A percentile compares a stretch with the other conserved stretches of the same genome.
These are phyloP conservation scores for Pisolithus marmoratus DNA, from an alignment of 768 basidiomycete genomes.

Conservation along the genomic window DNA sequence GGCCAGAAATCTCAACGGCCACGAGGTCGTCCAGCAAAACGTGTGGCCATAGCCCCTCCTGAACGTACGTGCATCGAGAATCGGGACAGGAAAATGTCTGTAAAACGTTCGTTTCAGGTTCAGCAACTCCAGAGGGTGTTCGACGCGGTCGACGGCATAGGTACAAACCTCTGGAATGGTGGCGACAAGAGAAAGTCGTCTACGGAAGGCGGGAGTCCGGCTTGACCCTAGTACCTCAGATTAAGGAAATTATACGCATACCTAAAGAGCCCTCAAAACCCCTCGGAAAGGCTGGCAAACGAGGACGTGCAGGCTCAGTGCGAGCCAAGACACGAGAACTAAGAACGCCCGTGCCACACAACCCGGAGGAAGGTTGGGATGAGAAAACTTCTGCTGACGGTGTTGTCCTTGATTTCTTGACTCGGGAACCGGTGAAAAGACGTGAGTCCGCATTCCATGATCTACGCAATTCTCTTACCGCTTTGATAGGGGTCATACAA, in stretches of 20 bases:
- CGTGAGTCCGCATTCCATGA: constrained; percentile 45
- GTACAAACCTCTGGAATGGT: constrained; percentile 77
- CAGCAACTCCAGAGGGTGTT: constrained; percentile 38
- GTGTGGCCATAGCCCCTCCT: constrained; percentile 7
- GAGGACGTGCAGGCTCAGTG: constrained; percentile 23
- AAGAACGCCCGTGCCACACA: constrained; percentile 18
- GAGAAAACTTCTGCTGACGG: constrained; percentile 63
- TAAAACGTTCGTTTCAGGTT: constrained; percentile 15
- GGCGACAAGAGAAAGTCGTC: constrained; percentile 88
- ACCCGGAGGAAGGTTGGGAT: constrained; percentile 83
- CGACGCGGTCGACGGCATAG: constrained; percentile 68
- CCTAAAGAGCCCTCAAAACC: constrained; percentile 47
- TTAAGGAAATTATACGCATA: constrained; percentile 58
- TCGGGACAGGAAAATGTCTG: background rate
- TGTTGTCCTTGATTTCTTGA: constrained; percentile 62
- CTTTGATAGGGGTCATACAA: constrained; percentile 64
- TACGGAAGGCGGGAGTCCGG: constrained; percentile 62
- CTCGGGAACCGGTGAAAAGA: constrained; percentile 54
- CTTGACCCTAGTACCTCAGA: constrained; percentile 52
- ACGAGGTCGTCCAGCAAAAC: constrained; percentile 15
- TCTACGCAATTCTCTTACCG: constrained; percentile 3
- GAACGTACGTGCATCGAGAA: constrained; percentile 19
- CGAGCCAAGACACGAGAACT: constrained; percentile 28
- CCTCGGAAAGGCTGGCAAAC: constrained; percentile 36
- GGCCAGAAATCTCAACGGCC: constrained; percentile 25